Evolutionary conservation across 2,329 filamentous ascomycete genomes (phyloP), one percentile per base, ranked within the genome.

Genomic region (Coniochaeta sp.): DNA sequence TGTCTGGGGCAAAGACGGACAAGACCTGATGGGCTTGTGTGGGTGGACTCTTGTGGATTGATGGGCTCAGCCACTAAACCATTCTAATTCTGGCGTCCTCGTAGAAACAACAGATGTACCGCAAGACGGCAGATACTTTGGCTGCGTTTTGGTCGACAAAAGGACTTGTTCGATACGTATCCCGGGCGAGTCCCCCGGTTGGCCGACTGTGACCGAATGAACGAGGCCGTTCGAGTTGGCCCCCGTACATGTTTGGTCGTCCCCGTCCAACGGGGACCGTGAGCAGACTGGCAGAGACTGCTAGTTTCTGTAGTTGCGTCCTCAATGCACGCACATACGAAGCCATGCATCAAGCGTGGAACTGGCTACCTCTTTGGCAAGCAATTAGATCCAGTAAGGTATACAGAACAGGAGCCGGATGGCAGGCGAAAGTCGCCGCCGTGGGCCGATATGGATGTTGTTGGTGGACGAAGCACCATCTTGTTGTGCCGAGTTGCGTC

Each of bases 1-100:
- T 73, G 73, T 77, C 73, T 77, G 75, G 75, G 72, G 72, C 71
- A 75, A 74, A 71, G 61, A 66, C 67, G 70, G 71, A 72, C 74
- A 75, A 75, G 71, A 72, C 74, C 70, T 74, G 71, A 74, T 72
- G 73, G 71, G 71, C n/a, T 70, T 22, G 67, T 65, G 67, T 65
- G 60, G 61, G 59, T 60, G 54, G 54, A 24, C 60, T 63, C 61
- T 58, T 60, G 59, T 61, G 66, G 66, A 70, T 55, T 65, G 68
- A 70, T 65, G 72, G 38, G 70, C 72, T 71, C 71, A 73, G 71
- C 71, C 69, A 67, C 67, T 68, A 65, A 59, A 65, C 66, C 62
- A 67, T 75, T 74, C 73, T 75, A 74, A 75, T 70, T 74, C 70
- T 68, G 72, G 72, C 65, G 64, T 52, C 14, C 47, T 28, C 3